These are phyloP conservation scores for Malus hybrid DNA, from an alignment of 331 rosid species.

Conservation along the genomic window DNA sequence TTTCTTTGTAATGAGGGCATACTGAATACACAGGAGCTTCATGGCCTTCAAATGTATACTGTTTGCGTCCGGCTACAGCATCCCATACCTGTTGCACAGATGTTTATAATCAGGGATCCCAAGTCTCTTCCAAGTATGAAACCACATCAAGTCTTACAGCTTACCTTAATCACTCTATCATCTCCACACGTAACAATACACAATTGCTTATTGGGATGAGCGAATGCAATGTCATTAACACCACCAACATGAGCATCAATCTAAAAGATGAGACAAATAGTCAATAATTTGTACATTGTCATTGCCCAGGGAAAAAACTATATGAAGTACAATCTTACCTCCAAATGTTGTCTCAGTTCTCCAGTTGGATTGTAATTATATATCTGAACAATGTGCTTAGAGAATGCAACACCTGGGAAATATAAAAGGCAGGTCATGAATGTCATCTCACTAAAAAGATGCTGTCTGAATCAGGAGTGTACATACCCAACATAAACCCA, in stretches of 20 bases:
- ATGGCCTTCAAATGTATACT: slow-evolving; percentile 36
- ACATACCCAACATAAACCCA: slow-evolving; percentile 37
- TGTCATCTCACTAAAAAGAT: background rate
- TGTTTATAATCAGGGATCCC: background rate
- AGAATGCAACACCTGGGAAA: slow-evolving; percentile 35
- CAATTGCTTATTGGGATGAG: slow-evolving; percentile 37
- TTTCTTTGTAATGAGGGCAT: slow-evolving; percentile 39
- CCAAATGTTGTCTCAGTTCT: slow-evolving; percentile 35
- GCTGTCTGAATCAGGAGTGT: background rate
- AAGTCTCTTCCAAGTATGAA: background rate
- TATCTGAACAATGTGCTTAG: slow-evolving; percentile 35
- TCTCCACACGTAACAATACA: slow-evolving; percentile 41
- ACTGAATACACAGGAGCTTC: slow-evolving; percentile 45
- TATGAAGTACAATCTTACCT: slow-evolving; percentile 16
- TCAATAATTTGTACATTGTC: background rate
- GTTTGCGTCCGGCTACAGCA: slow-evolving; percentile 28
- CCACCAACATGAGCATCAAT: slow-evolving; percentile 42
- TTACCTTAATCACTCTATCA: slow-evolving; percentile 39
- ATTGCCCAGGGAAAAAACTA: background rate
- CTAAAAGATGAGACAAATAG: slow-evolving; percentile 11
- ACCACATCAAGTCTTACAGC: background rate
- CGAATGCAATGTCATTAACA: slow-evolving; percentile 42
- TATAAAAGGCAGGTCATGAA: background rate
- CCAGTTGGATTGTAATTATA: slow-evolving; percentile 35
- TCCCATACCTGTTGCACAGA: slow-evolving; percentile 32